Evolutionary conservation across 73 alveolate genomes (phyloP), one percentile per base, ranked within the genome.

Genomic region (Symbiodinium natans): DNA sequence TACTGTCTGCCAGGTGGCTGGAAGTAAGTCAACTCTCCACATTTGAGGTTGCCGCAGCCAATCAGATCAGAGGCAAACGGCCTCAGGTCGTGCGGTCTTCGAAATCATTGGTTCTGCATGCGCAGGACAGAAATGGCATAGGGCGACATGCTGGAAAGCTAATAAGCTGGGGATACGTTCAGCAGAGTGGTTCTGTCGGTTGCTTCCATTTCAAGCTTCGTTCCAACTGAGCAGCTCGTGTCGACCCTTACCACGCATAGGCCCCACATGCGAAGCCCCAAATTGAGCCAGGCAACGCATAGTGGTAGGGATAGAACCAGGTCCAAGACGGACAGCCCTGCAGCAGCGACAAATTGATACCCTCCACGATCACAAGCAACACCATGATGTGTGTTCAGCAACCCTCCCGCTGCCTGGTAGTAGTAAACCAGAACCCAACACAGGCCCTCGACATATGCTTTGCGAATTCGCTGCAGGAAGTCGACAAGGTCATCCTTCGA

Each of bases 231-330:
- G n/a, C n/a, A n/a, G n/a, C n/a, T n/a, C n/a, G n/a, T n/a, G n/a
- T n/a, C n/a, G n/a, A n/a, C n/a, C n/a, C n/a, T n/a, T n/a, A n/a
- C n/a, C n/a, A n/a, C n/a, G 59, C 21, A 13, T 46, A 46, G 13
- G 13, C 59, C 59, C 59, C 13, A 46, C 6, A 46, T 13, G 21
- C 59, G 21, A 46, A 46, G 13, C 59, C 59, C 59, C 6, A 13
- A 46, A 46, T 46, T 63, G 9, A 63, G 80, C 80, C 80, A 63
- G 80, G 80, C 39, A 0, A 29, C 75, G 99, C 99, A 94, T 99
- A 99, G 98, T 99, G 99, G 98, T 94, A 99, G 34, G 99, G 99
- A 94, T 99, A 99, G 99, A 98, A 99, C 99, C 99, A 99, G n/a
- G 99, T 95, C 99, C 99, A 99, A 11, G 99, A 99, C 39, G 99